Base-by-base conservation (phyloP, 2,329 filamentous ascomycete genomes). In the Colletotrichum musae region DNA sequence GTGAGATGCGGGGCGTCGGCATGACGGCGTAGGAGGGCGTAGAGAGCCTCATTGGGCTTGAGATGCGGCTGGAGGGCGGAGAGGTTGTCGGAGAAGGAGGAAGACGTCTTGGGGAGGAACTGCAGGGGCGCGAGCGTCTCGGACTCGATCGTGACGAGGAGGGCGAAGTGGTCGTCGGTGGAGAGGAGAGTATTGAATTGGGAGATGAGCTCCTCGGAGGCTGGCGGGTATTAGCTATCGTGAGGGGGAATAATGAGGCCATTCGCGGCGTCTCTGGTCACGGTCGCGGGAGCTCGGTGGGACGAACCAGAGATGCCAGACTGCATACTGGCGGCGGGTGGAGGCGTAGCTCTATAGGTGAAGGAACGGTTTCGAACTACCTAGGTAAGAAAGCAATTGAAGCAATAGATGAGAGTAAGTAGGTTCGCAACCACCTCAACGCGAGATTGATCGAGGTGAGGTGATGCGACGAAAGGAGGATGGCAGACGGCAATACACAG, bases 141-240 rank as follows among this genome's bases (percentile, higher is more conserved):
- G 68, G 87, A 84, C 57, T 87, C 80, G 77, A 96, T 95, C 71
- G 87, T 91, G 60, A 89, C 90, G 61, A 95, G 82, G 45, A 96
- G 88, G 59, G 89, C 93, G 73, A 94, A 92, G 73, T 91, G 86
- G 58, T 84, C 81, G 63, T 85, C 78, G 58, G 87, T 87, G 57
- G 86, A 85, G 72, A 94, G 86, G 77, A 96, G 86, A 70, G 82
- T 84, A 81, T 89, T 90, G 86, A 96, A 95, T 74, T 92, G 87
- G 75, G 89, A 84, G 77, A 91, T 88, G 71, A 96, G 91, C 86
- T 95, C 93, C 81, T 91, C 81, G 65, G 93, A 95, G 73, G 92
- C 94, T 93, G 77, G 10, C 18, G 58, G 68, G 41, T 50, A 54
- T 21, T 51, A 57, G 59, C 32, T 10, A 36, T 36, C n/a, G 51